Evolutionary conservation across 1,284 basidiomycete species (phyloP).

Genomic region (Marasmius oreades): DNA sequence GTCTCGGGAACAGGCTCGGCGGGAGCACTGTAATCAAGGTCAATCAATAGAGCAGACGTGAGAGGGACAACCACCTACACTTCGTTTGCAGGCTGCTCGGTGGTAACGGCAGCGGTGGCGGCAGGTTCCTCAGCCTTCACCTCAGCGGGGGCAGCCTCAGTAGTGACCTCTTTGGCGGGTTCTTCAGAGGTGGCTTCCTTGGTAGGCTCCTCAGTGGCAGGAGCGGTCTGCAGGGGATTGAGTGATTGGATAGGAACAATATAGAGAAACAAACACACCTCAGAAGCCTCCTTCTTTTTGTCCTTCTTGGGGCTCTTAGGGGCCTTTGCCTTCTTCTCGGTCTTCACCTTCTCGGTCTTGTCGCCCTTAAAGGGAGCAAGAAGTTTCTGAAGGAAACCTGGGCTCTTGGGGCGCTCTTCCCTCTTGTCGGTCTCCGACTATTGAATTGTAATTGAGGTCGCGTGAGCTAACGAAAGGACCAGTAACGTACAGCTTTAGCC

Average conservation of each 20-base stretch:
- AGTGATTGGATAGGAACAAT: constrained; percentile 8
- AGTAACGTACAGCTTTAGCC: constrained; percentile 53
- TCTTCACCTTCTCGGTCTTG: constrained; percentile 61
- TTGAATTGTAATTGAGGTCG: constrained; percentile 6
- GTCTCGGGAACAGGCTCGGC: constrained; percentile 26
- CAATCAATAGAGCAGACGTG: constrained; percentile 1
- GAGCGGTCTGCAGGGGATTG: constrained; percentile 26
- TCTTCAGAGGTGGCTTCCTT: constrained; percentile 16
- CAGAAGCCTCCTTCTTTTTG: constrained; percentile 59
- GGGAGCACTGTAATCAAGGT: constrained; percentile 30
- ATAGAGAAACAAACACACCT: constrained; percentile 21
- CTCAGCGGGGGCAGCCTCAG: constrained; percentile 29
- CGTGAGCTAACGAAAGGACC: constrained; percentile 8
- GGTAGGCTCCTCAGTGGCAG: constrained; percentile 25
- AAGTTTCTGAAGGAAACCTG: constrained; percentile 65
- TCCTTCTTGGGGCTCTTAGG: constrained; percentile 68
- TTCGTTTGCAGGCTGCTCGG: constrained; percentile 53
- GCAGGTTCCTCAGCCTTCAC: constrained; percentile 32
- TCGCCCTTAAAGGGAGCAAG: constrained; percentile 71
- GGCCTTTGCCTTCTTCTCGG: constrained; percentile 65
- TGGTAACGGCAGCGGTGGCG: constrained; percentile 30
- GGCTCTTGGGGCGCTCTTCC: constrained; percentile 75
- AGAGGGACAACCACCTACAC: constrained; percentile 36
- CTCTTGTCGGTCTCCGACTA: constrained; percentile 54
- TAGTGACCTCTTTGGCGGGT: constrained; percentile 25